Base-by-base conservation (phyloP, 139 green algal species). In the Coccomyxa sp. region DNA sequence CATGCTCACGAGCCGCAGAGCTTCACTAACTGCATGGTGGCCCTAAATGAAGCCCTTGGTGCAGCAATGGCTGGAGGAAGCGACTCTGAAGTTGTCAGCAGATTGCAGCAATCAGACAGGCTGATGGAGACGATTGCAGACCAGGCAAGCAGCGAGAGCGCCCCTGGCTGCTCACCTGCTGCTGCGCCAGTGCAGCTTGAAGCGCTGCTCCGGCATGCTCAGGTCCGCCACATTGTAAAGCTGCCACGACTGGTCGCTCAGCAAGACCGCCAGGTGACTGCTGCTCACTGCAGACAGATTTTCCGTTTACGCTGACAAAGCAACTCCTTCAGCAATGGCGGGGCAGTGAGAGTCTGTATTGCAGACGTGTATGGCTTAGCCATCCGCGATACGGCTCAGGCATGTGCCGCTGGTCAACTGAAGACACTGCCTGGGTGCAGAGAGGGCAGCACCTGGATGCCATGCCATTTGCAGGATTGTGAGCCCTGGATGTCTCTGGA, bases 221-320 rank as follows among this genome's bases (percentile, higher is more conserved):
- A 82, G 54, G n/a, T 82, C 55, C 27, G 81, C 70, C 3, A 82
- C 55, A 64, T 86, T 64, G 80, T 90, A 90, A 18, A 90, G 78
- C 16, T 85, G 83, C 81, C 81, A 86, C 14, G 74, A 76, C 44
- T 83, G 82, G 82, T 86, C 82, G 18, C 73, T 86, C 0, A 81
- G 86, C 27, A 90, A 71, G 44, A 89, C 76, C 39, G 82, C 84
- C 71, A 90, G 55, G 81, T 90, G 86, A 27, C 29, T 38, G 27
- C 88, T 82, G 73, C 81, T 87, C 75, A 70, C 71, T 80, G 76
- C 58, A 33, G 35, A 69, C 76, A 75, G 6, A 8, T 34, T 6
- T 31, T 70, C 2, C 29, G 7, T 6, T 38, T 31, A 35, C 8
- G 37, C 12, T 14, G 10, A 18, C 12, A 37, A 36, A 35, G 1